phyloP scores from a whole-genome alignment of 2,329 filamentous ascomycete genomes.

The Ampelomyces quisqualis region DNA sequence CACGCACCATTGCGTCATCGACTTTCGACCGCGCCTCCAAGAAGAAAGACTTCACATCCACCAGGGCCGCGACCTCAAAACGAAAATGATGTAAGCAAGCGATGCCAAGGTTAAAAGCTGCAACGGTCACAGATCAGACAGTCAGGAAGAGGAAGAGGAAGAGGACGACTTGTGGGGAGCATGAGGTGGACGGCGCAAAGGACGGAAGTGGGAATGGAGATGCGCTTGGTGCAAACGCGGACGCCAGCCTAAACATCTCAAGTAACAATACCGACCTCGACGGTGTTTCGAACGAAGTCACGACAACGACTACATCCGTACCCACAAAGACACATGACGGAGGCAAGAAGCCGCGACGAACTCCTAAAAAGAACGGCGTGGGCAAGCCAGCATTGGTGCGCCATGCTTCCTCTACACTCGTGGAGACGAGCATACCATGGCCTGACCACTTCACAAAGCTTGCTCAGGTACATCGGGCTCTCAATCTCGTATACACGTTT shows the following conservation, averaged over 20 bases:
- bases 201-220: too few relatives aligned
- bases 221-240: too few relatives aligned
- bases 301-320: conserved; percentile 49
- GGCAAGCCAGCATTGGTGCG: conserved; percentile 44
- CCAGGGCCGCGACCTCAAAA: too few relatives aligned
- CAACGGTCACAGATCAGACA: conserved; percentile 48
- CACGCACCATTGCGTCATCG: conserved; percentile 28
- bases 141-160: conserved; percentile 50
- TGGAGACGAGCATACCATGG: conserved; percentile 65
- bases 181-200: too few relatives aligned
- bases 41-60: too few relatives aligned
- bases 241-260: too few relatives aligned
- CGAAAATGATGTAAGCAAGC: too few relatives aligned
- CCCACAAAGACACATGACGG: conserved; percentile 61
- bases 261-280: too few relatives aligned
- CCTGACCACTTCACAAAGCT: conserved; percentile 72
- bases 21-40: conserved; percentile 9
- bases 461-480: conserved; percentile 73
- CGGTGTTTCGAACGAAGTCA: too few relatives aligned
- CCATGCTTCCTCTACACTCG: conserved; percentile 50
- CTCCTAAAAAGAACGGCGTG: conserved; percentile 41
- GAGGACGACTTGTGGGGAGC: conserved; percentile 28
- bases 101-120: conserved; percentile 43
- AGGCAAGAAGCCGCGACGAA: conserved; percentile 53
- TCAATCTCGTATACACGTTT: conserved; percentile 94